Evolutionary conservation across 345 rosid species (phyloP).

Genomic region (Murraya paniculata): DNA sequence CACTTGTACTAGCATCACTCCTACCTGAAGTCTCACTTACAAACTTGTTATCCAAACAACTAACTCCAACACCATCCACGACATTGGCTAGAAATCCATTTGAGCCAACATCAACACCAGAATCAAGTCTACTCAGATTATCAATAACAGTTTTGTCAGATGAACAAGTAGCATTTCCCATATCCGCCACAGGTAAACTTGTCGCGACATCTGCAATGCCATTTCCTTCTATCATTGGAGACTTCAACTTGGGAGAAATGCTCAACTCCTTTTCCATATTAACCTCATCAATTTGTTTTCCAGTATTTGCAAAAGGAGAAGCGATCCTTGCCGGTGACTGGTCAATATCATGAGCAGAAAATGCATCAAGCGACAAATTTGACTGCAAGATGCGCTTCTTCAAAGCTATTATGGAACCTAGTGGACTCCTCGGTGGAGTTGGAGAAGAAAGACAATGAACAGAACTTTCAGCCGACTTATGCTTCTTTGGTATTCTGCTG

Average conservation of each 20-base stretch:
- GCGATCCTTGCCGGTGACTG: constrained; percentile 30
- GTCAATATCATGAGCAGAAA: constrained; percentile 41
- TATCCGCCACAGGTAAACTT: constrained; percentile 23
- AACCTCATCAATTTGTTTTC: constrained; percentile 32
- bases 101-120: constrained; percentile 23
- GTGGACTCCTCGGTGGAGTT: constrained; percentile 47
- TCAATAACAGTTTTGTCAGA: constrained; percentile 27
- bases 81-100: constrained; percentile 25
- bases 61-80: constrained; percentile 16
- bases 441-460: constrained; percentile 36
- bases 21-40: constrained; percentile 26
- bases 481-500: constrained; percentile 33
- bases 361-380: constrained; percentile 35
- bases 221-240: constrained; percentile 31
- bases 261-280: constrained; percentile 29
- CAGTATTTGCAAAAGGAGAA: constrained; percentile 14
- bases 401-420: constrained; percentile 37
- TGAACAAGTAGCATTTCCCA: constrained; percentile 25
- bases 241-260: constrained; percentile 23
- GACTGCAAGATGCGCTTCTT: constrained; percentile 33
- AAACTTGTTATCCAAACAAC: constrained; percentile 17
- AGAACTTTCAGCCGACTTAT: constrained; percentile 29
- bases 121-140: constrained; percentile 22
- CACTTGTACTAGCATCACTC: constrained; percentile 26
- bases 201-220: constrained; percentile 21